A percentile compares a stretch with the other conserved stretches of the same genome.
These are phyloP conservation scores for Aspergillus cejpii DNA, from an alignment of 2,329 filamentous ascomycete genomes.

Conservation along the genomic window DNA sequence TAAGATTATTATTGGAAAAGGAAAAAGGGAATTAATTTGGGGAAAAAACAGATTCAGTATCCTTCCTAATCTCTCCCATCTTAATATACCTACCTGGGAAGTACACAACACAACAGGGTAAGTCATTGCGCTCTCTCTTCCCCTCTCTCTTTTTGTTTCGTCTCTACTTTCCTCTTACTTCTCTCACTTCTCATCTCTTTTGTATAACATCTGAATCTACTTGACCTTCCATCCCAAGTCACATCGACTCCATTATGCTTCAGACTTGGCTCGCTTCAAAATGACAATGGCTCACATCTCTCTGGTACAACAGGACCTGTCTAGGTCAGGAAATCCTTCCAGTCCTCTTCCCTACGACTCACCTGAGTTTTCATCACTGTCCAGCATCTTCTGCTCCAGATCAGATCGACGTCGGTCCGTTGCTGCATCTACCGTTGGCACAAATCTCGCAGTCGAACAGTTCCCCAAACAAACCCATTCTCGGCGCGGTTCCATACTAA, in stretches of 20 bases:
- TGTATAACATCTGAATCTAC: too few relatives aligned
- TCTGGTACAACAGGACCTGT: constrained; percentile 24
- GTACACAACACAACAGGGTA: constrained; percentile 2
- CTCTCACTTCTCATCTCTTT: constrained; percentile 3
- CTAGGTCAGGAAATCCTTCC: constrained; percentile 20
- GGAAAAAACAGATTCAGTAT: neutral
- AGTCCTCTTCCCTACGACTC: too few relatives aligned
- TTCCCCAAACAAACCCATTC: constrained; percentile 21
- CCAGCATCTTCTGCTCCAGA: constrained; percentile 21
- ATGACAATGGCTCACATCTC: constrained; percentile 30
- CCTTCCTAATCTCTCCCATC: constrained; percentile 8
- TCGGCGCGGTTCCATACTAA: constrained; percentile 27
- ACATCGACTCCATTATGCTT: constrained; percentile 13
- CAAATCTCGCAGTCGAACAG: constrained; percentile 19
- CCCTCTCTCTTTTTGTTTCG: constrained; percentile 3
- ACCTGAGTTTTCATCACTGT: constrained; percentile 19
- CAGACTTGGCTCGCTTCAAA: constrained; percentile 10
- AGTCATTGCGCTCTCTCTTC: constrained; percentile 4
- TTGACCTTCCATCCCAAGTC: neutral
- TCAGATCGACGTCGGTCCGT: constrained; percentile 22
- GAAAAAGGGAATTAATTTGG: constrained; percentile 8
- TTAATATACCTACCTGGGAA: constrained; percentile 6
- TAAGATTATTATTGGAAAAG: constrained; percentile 7
- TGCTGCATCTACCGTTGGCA: constrained; percentile 13
- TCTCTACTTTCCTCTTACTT: constrained; percentile 2